phyloP scores from a whole-genome alignment of 1,284 basidiomycete species.

The Naganishia sp. region DNA sequence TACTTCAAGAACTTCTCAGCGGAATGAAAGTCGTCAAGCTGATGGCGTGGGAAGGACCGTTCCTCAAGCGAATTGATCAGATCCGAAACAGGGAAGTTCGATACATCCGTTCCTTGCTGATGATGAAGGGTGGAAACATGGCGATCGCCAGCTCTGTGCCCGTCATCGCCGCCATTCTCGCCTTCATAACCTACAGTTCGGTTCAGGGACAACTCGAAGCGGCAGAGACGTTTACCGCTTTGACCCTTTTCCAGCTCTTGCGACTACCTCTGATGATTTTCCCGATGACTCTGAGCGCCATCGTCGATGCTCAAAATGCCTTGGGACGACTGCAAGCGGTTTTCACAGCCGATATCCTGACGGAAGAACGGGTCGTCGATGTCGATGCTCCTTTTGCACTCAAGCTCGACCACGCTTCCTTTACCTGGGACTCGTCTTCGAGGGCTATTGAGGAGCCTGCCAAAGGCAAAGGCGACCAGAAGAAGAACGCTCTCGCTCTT shows the following conservation, averaged over 20 bases:
- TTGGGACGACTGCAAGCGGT: conserved; percentile 67
- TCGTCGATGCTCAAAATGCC: conserved; percentile 77
- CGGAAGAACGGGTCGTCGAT: conserved; percentile 57
- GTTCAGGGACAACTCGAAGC: conserved; percentile 47
- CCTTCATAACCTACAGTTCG: conserved; percentile 74
- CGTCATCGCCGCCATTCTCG: conserved; percentile 76
- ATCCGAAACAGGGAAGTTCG: conserved; percentile 75
- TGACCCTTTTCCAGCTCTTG: conserved; percentile 70
- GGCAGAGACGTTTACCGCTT: conserved; percentile 73
- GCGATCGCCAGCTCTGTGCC: conserved; percentile 64
- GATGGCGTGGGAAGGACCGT: conserved; percentile 62
- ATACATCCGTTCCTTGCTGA: conserved; percentile 72
- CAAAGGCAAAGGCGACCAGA: conserved; percentile 46
- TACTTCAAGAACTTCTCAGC: conserved; percentile 64
- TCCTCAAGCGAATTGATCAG: conserved; percentile 65
- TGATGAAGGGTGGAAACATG: conserved; percentile 67
- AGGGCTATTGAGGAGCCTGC: conserved; percentile 57
- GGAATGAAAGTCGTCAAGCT: conserved; percentile 89
- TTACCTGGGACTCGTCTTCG: conserved; percentile 77
- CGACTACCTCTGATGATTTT: conserved; percentile 52
- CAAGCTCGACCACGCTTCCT: conserved; percentile 66
- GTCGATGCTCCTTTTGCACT: conserved; percentile 62
- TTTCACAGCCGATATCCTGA: conserved; percentile 74
- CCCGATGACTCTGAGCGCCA: conserved; percentile 72
- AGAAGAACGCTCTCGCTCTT: conserved; percentile 33